Evolutionary conservation across 192 early-diverging fungal genomes (phyloP), one percentile per base, ranked within the genome.

Genomic region (Polychytrium aggregatum): DNA sequence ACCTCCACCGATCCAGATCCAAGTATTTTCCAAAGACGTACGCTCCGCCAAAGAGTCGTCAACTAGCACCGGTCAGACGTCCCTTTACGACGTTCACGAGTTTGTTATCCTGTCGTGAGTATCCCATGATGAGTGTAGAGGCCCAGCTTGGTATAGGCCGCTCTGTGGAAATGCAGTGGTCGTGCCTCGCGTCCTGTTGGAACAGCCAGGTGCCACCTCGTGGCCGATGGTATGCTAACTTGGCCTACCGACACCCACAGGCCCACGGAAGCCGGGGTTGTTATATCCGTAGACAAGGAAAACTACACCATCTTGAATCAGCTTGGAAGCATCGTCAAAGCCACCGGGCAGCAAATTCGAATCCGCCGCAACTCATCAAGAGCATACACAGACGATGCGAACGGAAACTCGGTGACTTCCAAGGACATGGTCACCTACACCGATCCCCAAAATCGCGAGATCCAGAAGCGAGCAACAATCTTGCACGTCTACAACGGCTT

Each of bases 1-100:
- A n/a, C n/a, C n/a, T n/a, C n/a, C n/a, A n/a, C n/a, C n/a, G n/a
- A n/a, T n/a, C n/a, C 43, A 71, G 67, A 75, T 96, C 37, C 77
- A 83, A 38, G 91, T 95, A 30, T 87, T 98, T 57, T 68, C 87
- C 6, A 88, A 88, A 51, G 90, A 96, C 62, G 56, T 98, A 48
- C 74, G 86, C 33, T 65, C 79, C 22, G 79, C 84, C 13, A 74
- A 73, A 48, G 90, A 92, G 41, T 69, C 82, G 9, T 74, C 83
- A 29, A 68, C 55, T 0, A 46, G 46, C 3, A 57, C 63, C 44
- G 59, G 71, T 2, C 63, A 67, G 6, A 71, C 76, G 14, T 82
- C 83, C 16, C 76, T 82, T 21, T 86, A 84, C 56, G 90, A 93
- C 44, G 71, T 89, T 18, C 81, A 92, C 41, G 94, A 98, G 51